These are phyloP conservation scores for Parafenestella ontariensis DNA, from an alignment of 2,329 filamentous ascomycete species.

Conservation along the genomic window DNA sequence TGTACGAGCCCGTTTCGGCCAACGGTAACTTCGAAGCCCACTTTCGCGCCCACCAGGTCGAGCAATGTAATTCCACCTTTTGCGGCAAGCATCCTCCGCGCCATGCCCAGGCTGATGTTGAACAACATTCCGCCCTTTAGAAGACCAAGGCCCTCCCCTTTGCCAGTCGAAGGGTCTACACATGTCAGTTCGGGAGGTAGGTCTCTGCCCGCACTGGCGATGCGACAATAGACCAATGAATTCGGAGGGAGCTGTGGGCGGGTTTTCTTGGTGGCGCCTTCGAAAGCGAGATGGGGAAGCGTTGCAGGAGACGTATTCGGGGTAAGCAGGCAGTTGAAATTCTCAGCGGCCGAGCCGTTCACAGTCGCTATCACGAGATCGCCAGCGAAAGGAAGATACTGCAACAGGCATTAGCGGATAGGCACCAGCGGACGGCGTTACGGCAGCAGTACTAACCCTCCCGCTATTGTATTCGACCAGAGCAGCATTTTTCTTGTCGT, in stretches of 20 bases:
- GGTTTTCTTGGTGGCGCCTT: slow-evolving; percentile 90
- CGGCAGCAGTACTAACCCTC: slow-evolving; percentile 59
- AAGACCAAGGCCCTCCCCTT: slow-evolving; percentile 85
- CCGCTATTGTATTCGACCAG: slow-evolving; percentile 77
- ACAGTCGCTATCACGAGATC: slow-evolving; percentile 91
- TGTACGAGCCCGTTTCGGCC: slow-evolving; percentile 92
- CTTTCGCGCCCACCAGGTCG: slow-evolving; percentile 79
- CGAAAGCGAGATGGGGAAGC: slow-evolving; percentile 89
- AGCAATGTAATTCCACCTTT: slow-evolving; percentile 72
- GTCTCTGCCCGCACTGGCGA: slow-evolving; percentile 65
- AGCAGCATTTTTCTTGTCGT: slow-evolving; percentile 76
- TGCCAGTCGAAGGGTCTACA: slow-evolving; percentile 83
- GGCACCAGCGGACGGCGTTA: slow-evolving; percentile 16
- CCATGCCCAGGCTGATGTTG: slow-evolving; percentile 78
- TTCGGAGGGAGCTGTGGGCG: slow-evolving; percentile 77
- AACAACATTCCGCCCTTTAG: slow-evolving; percentile 88
- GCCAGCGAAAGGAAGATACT: slow-evolving; percentile 81
- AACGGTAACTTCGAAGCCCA: slow-evolving; percentile 92
- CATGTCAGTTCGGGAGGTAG: slow-evolving; percentile 93
- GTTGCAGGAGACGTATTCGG: slow-evolving; percentile 68
- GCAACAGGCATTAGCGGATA: slow-evolving; percentile 16
- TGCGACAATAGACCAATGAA: slow-evolving; percentile 86
- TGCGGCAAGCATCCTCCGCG: slow-evolving; percentile 74
- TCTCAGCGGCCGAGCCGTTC: slow-evolving; percentile 75
- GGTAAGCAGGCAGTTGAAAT: slow-evolving; percentile 80